Evolutionary conservation across 1,284 basidiomycete genomes (phyloP).

Genomic region (Trichosporon asahii): DNA sequence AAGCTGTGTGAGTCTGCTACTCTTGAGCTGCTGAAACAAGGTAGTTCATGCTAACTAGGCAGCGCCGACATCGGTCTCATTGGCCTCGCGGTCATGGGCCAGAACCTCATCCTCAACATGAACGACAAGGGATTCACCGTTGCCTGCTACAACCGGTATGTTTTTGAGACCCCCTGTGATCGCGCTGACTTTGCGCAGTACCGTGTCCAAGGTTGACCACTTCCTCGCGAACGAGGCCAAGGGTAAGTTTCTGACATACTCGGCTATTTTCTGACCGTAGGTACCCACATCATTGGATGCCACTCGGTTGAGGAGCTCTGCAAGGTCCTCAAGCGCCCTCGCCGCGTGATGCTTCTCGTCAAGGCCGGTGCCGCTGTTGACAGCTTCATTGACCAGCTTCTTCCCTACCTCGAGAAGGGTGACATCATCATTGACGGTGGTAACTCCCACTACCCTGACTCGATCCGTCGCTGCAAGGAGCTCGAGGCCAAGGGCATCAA

Average conservation of each 20-base stretch:
- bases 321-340: constrained; percentile 58
- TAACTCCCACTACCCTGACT: constrained; percentile 99
- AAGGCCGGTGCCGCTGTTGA: constrained; percentile 62
- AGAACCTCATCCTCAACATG: constrained; percentile 97
- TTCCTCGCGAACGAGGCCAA: constrained; percentile 98
- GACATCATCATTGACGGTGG: constrained; percentile 99
- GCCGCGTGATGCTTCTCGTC: constrained; percentile 87
- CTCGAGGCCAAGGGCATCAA: constrained; percentile 91
- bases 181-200: constrained; percentile 50
- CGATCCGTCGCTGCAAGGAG: constrained; percentile 88
- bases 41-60: constrained; percentile 19
- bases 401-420: constrained; percentile 61
- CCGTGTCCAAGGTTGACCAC: constrained; percentile 89
- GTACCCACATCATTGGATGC: constrained; percentile 91
- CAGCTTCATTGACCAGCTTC: constrained; percentile 59
- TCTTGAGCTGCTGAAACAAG: background rate
- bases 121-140: constrained; percentile 99
- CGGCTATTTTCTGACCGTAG: constrained; percentile 52
- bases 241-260: constrained; percentile 59
- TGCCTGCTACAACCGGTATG: constrained; percentile 85
- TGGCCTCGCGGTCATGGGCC: constrained; percentile 96
- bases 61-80: constrained; percentile 52
- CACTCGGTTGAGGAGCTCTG: constrained; percentile 86
- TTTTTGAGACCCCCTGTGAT: background rate
- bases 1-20: background rate